These are phyloP conservation scores for Monosporascus sp. DNA, from an alignment of 2,329 filamentous ascomycete species.

Conservation along the genomic window DNA sequence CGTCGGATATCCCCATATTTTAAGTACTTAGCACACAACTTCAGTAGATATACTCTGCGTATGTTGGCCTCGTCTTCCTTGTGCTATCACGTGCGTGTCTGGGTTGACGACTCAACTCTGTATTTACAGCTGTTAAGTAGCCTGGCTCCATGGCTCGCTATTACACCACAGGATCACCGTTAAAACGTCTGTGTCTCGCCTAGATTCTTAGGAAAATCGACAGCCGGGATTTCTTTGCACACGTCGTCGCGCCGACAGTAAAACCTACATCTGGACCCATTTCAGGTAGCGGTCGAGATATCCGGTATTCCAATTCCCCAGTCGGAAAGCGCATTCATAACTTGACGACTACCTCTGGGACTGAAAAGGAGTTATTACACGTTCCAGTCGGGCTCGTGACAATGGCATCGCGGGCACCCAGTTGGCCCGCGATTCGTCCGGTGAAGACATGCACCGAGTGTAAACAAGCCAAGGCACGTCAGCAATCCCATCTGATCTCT, in stretches of 20 bases:
- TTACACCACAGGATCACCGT: too few relatives aligned
- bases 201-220: too few relatives aligned
- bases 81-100: too few relatives aligned
- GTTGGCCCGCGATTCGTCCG: slow-evolving; percentile 21
- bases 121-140: too few relatives aligned
- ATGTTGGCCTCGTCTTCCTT: too few relatives aligned
- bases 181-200: too few relatives aligned
- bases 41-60: too few relatives aligned
- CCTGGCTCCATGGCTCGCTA: too few relatives aligned
- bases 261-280: not conserved
- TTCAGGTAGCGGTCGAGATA: not conserved
- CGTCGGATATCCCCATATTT: too few relatives aligned
- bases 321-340: not conserved
- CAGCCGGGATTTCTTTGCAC: too few relatives aligned
- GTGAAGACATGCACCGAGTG: slow-evolving; percentile 28
- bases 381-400: not conserved
- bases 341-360: not conserved
- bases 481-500: not conserved
- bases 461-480: slow-evolving; percentile 24
- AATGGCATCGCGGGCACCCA: slow-evolving; percentile 18
- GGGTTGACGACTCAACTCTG: too few relatives aligned
- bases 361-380: not conserved
- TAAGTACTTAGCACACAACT: too few relatives aligned
- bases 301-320: not conserved
- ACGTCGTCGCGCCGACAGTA: not conserved